Evolutionary conservation across 352 stramenopile species (phyloP).

Genomic region (Phytophthora lateralis): DNA sequence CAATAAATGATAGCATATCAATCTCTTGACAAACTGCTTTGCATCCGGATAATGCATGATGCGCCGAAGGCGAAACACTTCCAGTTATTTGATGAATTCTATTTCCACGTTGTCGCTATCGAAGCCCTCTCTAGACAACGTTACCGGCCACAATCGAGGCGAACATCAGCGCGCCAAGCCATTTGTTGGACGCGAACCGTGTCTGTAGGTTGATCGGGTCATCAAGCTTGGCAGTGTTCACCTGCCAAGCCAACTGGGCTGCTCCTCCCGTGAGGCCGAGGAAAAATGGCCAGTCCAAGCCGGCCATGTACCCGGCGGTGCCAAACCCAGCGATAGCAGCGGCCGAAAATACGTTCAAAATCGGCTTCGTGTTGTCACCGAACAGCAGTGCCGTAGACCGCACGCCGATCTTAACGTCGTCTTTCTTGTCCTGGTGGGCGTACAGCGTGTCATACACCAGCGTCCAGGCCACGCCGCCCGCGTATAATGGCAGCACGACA

Average conservation of each 20-base stretch:
- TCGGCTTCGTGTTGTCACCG: conserved; percentile 93
- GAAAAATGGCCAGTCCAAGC: conserved; percentile 91
- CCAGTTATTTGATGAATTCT: not conserved
- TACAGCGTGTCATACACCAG: conserved; percentile 99
- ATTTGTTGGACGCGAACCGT: conserved; percentile 96
- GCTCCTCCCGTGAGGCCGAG: conserved; percentile 82
- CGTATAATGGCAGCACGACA: conserved; percentile 95
- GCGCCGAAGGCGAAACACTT: not conserved
- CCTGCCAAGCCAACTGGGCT: conserved; percentile 96
- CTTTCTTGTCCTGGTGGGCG: conserved; percentile 98
- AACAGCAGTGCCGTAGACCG: conserved; percentile 96
- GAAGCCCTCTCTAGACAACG: conserved; percentile 44
- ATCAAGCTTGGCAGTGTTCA: conserved; percentile 95
- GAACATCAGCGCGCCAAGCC: conserved; percentile 85
- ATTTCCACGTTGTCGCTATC: not conserved
- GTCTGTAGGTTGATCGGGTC: conserved; percentile 93
- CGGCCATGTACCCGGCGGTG: conserved; percentile 77
- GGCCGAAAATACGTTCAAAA: conserved; percentile 89
- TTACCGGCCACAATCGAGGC: conserved; percentile 83
- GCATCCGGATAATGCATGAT: no score
- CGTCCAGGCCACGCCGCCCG: conserved; percentile 95
- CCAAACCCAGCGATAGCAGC: conserved; percentile 68
- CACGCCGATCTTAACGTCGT: conserved; percentile 96
- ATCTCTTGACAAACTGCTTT: no score
- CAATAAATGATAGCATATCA: no score